phyloP scores from a whole-genome alignment of 805 yeast genomes.

The Teunomyces panamensis region DNA sequence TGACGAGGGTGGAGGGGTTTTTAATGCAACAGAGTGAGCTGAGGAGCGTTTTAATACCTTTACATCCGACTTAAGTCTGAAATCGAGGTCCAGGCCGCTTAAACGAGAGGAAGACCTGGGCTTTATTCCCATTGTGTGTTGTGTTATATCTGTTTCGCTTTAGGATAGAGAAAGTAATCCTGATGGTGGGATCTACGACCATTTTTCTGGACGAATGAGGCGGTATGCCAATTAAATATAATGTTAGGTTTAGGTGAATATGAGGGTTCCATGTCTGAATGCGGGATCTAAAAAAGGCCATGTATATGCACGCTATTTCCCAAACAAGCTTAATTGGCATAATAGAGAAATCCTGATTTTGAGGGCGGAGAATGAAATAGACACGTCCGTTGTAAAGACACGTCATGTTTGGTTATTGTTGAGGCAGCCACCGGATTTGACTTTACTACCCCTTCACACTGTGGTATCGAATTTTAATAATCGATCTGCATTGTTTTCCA shows the following conservation, averaged over 20 bases:
- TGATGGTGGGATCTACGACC: background rate
- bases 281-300: background rate
- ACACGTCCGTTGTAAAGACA: background rate
- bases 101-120: background rate
- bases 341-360: background rate
- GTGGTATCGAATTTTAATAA: background rate
- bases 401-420: background rate
- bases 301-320: constrained; percentile 1
- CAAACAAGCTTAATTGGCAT: background rate
- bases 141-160: background rate
- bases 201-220: background rate
- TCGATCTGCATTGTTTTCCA: background rate
- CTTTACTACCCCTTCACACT: background rate
- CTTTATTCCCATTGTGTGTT: background rate
- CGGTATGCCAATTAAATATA: background rate
- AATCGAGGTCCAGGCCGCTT: background rate
- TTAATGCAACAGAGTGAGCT: constrained; percentile 5
- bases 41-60: constrained; percentile 5
- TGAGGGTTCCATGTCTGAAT: constrained; percentile 1
- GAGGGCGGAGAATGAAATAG: background rate
- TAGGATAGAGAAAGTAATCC: background rate
- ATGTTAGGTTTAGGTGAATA: background rate
- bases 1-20: constrained; percentile 6
- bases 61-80: background rate
- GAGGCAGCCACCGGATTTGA: background rate